Percentiles rank a stretch among this genome's conserved stretches.
These are phyloP conservation scores for Mariannaea sp. DNA, from an alignment of 2,329 filamentous ascomycete species.

Conservation along the genomic window DNA sequence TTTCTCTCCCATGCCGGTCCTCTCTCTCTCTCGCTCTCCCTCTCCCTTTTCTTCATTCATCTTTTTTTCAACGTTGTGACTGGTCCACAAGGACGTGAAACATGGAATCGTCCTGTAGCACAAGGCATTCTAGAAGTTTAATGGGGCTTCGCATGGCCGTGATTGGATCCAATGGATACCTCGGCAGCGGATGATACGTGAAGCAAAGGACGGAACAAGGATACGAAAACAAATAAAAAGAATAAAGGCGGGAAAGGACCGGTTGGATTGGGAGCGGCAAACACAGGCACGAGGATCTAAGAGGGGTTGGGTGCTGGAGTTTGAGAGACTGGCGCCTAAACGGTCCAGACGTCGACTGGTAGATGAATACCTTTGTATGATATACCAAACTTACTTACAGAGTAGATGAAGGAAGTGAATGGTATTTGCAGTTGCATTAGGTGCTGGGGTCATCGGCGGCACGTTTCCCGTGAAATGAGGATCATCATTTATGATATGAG, in stretches of 20 bases:
- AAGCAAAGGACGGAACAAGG: constrained; percentile 11
- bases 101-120: constrained; percentile 24
- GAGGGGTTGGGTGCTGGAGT: constrained; percentile 18
- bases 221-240: constrained; percentile 11
- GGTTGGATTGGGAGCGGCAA: background rate
- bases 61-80: constrained; percentile 23
- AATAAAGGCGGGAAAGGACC: constrained; percentile 5
- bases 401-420: constrained; percentile 33
- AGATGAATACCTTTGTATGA: constrained; percentile 37
- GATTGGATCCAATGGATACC: constrained; percentile 7
- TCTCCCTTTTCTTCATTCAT: too few relatives aligned
- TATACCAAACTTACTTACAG: constrained; percentile 29
- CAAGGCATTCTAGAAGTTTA: constrained; percentile 35
- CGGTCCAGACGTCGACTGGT: constrained; percentile 24
- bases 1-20: constrained; percentile 26
- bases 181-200: constrained; percentile 5
- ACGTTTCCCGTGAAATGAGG: background rate
- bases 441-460: constrained; percentile 25
- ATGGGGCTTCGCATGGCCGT: constrained; percentile 6
- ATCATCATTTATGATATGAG: background rate
- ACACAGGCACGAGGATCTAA: constrained; percentile 15
- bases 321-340: constrained; percentile 8
- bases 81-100: constrained; percentile 23
- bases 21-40: too few relatives aligned
- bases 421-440: constrained; percentile 25